Conservation (phyloP, 73 alveolate genomes). For the Blepharisma japonicum region DNA sequence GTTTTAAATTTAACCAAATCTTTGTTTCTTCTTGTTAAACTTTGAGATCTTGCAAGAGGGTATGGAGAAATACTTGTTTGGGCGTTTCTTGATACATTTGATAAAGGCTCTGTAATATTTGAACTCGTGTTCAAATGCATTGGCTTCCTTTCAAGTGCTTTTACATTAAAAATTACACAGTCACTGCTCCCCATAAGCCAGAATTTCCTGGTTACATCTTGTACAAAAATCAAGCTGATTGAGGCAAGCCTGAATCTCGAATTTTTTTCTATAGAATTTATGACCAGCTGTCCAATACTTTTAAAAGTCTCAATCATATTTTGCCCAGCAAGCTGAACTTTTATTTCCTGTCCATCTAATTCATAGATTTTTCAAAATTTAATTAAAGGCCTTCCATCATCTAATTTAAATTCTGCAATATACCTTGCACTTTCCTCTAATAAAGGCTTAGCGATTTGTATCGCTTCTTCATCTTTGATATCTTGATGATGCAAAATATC, state of each 20-base stretch:
- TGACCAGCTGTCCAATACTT: constrained; percentile 4
- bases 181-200: constrained; percentile 19
- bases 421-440: background rate
- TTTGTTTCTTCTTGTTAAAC: background rate
- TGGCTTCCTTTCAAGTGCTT: constrained; percentile 8
- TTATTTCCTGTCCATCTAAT: constrained; percentile 1
- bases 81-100: too few relatives aligned
- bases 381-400: constrained; percentile 24
- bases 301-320: constrained; percentile 23
- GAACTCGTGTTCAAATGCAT: background rate
- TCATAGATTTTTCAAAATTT: background rate
- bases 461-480: background rate
- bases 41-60: background rate
- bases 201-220: background rate
- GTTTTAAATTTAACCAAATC: background rate
- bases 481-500: background rate
- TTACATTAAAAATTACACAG: background rate
- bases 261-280: background rate
- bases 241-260: background rate
- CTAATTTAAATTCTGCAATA: constrained; percentile 19
- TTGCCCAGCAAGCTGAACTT: background rate
- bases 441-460: background rate
- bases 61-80: too few relatives aligned
- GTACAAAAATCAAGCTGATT: background rate
- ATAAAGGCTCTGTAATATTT: too few relatives aligned